Evolutionary conservation across 2,329 filamentous ascomycete genomes (phyloP), one percentile per base, ranked within the genome.

Genomic region (Talaromyces sp.): DNA sequence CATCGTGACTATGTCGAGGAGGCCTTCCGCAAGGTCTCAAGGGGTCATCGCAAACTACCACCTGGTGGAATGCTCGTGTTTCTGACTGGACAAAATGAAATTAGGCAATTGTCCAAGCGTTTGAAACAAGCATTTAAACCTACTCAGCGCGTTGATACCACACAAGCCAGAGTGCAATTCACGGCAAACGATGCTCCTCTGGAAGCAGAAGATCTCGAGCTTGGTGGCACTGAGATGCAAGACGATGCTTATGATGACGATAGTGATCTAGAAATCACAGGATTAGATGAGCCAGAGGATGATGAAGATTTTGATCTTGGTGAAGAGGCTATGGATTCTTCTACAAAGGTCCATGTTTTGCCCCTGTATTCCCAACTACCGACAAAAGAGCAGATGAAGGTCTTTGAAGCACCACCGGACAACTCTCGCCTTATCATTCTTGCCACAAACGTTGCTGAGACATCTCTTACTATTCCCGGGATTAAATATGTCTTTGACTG

Each of bases 401-500:
- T 99, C 9, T 99, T 99, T 64, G 88, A 96, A 58, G 81, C 87
- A 0, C 84, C 90, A 0, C 92, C 93, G 0, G 88, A 92, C 50
- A 89, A 89, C 14, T 89, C 89, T 8, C 86, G 94, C 8, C 82
- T 94, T 20, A 89, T 99, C 47, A 88, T 99, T 3, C 76, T 99
- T 36, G 91, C 94, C 0, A 99, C 94, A 39, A 99, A 99, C 72
- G 91, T 99, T 40, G 94, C 94, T 0, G 94, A 99, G 73, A 99
- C 94, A 0, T 95, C 90, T 83, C 81, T 99, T 69, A 99, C 94
- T 0, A 99, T 99, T 52, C 93, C 94, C 0, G 92, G 91, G 1
- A 92, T 96, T 56, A 86, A 90, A 55, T 99, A 97, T 67, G 94
- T 99, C 8, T 97, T 99, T 57, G 93, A 97, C 71, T 92, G 90